phyloP scores from a whole-genome alignment of 805 yeast genomes.

The Starmerella stigmatis region DNA sequence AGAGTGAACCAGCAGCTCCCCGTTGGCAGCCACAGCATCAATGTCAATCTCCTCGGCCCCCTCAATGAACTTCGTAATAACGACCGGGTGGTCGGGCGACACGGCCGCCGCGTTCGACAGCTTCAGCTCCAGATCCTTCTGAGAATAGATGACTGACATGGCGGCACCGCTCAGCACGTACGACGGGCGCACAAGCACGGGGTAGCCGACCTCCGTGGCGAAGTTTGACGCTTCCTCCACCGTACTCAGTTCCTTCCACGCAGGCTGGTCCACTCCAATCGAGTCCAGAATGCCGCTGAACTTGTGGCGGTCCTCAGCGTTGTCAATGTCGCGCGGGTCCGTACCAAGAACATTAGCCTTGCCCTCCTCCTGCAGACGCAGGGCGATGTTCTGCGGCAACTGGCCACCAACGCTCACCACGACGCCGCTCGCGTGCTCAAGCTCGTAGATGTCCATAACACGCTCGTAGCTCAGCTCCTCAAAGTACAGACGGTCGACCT shows the following conservation, averaged over 20 bases:
- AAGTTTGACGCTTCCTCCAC: slow-evolving; percentile 73
- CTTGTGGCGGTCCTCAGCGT: slow-evolving; percentile 97
- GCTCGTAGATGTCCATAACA: slow-evolving; percentile 92
- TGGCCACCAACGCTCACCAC: slow-evolving; percentile 97
- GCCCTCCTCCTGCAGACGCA: slow-evolving; percentile 57
- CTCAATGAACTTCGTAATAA: slow-evolving; percentile 87
- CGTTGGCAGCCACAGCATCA: slow-evolving; percentile 89
- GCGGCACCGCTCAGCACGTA: slow-evolving; percentile 98
- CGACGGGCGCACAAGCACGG: slow-evolving; percentile 95
- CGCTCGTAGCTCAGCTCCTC: slow-evolving; percentile 93
- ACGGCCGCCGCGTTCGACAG: slow-evolving; percentile 82
- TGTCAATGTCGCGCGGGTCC: slow-evolving; percentile 86
- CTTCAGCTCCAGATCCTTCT: slow-evolving; percentile 70
- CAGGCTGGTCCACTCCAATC: slow-evolving; percentile 90
- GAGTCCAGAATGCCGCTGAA: slow-evolving; percentile 89
- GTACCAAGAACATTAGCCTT: slow-evolving; percentile 82
- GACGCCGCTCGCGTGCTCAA: slow-evolving; percentile 81
- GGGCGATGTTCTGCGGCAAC: slow-evolving; percentile 93
- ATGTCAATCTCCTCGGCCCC: slow-evolving; percentile 96
- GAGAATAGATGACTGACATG: slow-evolving; percentile 81
- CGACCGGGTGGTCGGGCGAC: slow-evolving; percentile 94
- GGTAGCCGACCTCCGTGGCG: slow-evolving; percentile 81
- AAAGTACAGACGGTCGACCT: slow-evolving; percentile 92
- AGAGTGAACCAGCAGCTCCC: slow-evolving; percentile 84
- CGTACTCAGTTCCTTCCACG: slow-evolving; percentile 91